Base-by-base conservation (phyloP, 805 yeast species). In the Pichia eremophila region DNA sequence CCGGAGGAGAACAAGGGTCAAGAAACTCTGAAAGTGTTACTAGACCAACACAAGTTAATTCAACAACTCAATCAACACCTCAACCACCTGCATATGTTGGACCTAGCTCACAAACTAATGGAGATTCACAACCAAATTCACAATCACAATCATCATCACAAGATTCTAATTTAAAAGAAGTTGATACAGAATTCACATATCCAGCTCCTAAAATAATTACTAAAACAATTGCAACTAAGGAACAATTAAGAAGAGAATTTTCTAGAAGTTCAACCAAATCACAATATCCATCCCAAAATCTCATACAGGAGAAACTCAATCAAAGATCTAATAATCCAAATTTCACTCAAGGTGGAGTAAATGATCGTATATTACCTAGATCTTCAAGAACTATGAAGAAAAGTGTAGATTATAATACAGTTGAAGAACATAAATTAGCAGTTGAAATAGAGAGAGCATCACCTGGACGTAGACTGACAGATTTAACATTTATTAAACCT, bases 381-480 rank as follows among this genome's bases (percentile, higher is more conserved):
- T 25, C 43, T 1, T 12, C 27, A 6, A 34, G 22, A 15, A 18
- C 43, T 14, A 42, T 43, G 14, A 38, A 42, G 39, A 29, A 27
- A 12, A 17, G n/a, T 17, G 36, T n/a, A 8, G 29, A 27, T 8
- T 39, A 25, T 25, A n/a, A 31, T n/a, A 43, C 18, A 34, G 28
- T 28, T 14, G 49, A 43, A 27, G 49, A 43, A 35, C 40, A 43
- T 38, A 22, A 39, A 27, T 40, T 44, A 22, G 18, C 43, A 9
- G 32, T 40, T 39, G 42, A 38, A 29, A 46, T 46, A 40, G 52
- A 52, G 27, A 40, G 32, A 14, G 39, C 51, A 12, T 44, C 48
- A n/a, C 59, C 60, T n/a, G 62, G 60, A 49, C 58, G 67, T 45
- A 57, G 61, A 34, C 46, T 71, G 18, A 65, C 71, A 15, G 73